phyloP scores from a whole-genome alignment of 1,284 basidiomycete species.

The Lentinula novae-zelandiae region DNA sequence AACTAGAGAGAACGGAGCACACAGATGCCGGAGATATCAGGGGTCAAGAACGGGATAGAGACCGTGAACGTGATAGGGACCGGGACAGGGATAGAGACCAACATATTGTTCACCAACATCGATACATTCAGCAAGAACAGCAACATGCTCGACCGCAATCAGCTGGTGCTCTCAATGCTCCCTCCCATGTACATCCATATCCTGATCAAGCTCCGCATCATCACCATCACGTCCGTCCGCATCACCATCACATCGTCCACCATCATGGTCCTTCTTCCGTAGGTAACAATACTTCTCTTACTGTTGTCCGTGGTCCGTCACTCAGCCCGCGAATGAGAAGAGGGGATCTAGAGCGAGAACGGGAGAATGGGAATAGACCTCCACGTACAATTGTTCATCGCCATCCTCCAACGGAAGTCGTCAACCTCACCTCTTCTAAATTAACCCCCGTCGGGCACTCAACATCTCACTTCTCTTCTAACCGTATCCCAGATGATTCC shows the following conservation, averaged over 20 bases:
- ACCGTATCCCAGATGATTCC: conserved; percentile 13
- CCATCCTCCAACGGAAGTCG: conserved; percentile 13
- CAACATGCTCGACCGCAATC: conserved; percentile 9
- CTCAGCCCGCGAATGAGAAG: conserved; percentile 16
- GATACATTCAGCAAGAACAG: background rate
- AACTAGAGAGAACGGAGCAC: conserved; percentile 15
- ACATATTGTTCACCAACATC: background rate
- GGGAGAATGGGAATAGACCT: conserved; percentile 4
- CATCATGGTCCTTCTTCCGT: conserved; percentile 11
- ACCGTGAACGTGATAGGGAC: conserved; percentile 3
- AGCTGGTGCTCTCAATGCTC: background rate
- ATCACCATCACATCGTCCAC: conserved; percentile 20
- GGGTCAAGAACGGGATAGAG: conserved; percentile 12
- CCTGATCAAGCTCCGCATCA: conserved; percentile 13
- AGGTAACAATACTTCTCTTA: conserved; percentile 2
- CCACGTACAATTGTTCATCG: background rate
- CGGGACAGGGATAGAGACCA: conserved; percentile 2
- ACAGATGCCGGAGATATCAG: conserved; percentile 1
- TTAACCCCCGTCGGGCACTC: background rate
- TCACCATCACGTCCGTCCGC: conserved; percentile 18
- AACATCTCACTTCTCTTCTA: background rate
- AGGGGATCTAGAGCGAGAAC: conserved; percentile 4
- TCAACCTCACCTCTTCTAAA: conserved; percentile 14
- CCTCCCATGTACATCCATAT: background rate
- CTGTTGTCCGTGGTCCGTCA: conserved; percentile 3